Base-by-base conservation (phyloP, 208 protist genomes). In the Herpetomonas samuelpessoai region DNA sequence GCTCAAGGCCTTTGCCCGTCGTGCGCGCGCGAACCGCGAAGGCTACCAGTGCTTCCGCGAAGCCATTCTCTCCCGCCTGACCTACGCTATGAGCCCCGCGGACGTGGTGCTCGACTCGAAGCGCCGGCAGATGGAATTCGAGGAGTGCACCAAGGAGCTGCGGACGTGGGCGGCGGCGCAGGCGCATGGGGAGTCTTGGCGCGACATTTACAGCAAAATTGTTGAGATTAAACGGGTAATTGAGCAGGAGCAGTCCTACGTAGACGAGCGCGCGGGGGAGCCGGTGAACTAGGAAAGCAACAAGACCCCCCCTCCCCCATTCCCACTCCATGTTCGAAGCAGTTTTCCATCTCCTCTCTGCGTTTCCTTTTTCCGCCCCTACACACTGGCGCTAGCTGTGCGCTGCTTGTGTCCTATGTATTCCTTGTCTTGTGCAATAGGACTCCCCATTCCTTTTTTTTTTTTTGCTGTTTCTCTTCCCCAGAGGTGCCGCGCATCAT, bases 41-140 rank as follows among this genome's bases (percentile, higher is more conserved):
- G 82, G 69, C 51, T 92, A 92, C 57, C 65, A 79, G 38, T 84
- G 83, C 65, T 81, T 95, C 45, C 72, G 85, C 12, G 71, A 76
- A 29, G 77, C 86, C 10, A 44, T 89, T 29, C 76, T 96, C 24
- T 67, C 74, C n/a, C 83, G 81, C 31, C 71, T 93, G 25, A 94
- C 88, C 10, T 95, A 81, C 79, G 53, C 91, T 21, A 67, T 74
- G 12, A 71, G 85, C 16, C 62, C 72, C 16, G 68, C 58, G 22
- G 67, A 86, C 48, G 55, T 86, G 41, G 62, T 88, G 41, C 50
- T 72, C 30, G 78, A 82, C 35, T 88, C 83, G 30, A 77, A 74
- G 64, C 83, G 68, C 2, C 81, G 91, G 18, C 83, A 90, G 52
- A 72, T 86, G 41, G 91, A 95, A 65, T 93, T 83, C 52, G 74